These are phyloP conservation scores for Aspergillus panamensis DNA, from an alignment of 495 filamentous ascomycete species.

Conservation along the genomic window DNA sequence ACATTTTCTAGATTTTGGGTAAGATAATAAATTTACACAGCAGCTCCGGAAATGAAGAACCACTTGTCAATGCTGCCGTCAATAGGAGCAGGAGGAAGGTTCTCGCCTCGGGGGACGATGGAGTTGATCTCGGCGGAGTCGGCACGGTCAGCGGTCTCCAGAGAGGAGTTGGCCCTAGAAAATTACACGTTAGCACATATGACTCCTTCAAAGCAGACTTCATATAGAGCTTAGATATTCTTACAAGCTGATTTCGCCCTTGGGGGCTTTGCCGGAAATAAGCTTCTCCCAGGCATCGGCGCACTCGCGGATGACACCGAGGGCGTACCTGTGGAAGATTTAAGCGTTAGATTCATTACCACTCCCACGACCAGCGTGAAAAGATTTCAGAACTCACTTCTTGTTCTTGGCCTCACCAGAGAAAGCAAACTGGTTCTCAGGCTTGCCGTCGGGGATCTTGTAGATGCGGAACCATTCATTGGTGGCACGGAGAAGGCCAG, in stretches of 20 bases:
- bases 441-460: slow-evolving; percentile 99
- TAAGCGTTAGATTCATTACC: background rate
- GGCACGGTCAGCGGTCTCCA: slow-evolving; percentile 61
- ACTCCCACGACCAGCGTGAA: slow-evolving; percentile 19
- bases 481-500: slow-evolving; percentile 91
- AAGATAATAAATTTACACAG: slow-evolving; percentile 55
- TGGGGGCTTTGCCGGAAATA: slow-evolving; percentile 78
- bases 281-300: slow-evolving; percentile 95
- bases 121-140: slow-evolving; percentile 60
- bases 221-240: slow-evolving; percentile 29
- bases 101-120: slow-evolving; percentile 63
- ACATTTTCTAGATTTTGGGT: slow-evolving; percentile 24
- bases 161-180: slow-evolving; percentile 73
- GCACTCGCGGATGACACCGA: slow-evolving; percentile 92
- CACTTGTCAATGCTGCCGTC: slow-evolving; percentile 99
- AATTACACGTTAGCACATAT: background rate
- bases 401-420: slow-evolving; percentile 99
- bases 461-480: slow-evolving; percentile 99
- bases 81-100: slow-evolving; percentile 79
- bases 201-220: background rate
- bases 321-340: slow-evolving; percentile 64
- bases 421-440: slow-evolving; percentile 99
- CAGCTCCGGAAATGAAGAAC: slow-evolving; percentile 99
- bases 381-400: slow-evolving; percentile 53
- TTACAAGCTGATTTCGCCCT: slow-evolving; percentile 79